Evolutionary conservation across 345 rosid species (phyloP).

Genomic region (Aquilaria sinensis): DNA sequence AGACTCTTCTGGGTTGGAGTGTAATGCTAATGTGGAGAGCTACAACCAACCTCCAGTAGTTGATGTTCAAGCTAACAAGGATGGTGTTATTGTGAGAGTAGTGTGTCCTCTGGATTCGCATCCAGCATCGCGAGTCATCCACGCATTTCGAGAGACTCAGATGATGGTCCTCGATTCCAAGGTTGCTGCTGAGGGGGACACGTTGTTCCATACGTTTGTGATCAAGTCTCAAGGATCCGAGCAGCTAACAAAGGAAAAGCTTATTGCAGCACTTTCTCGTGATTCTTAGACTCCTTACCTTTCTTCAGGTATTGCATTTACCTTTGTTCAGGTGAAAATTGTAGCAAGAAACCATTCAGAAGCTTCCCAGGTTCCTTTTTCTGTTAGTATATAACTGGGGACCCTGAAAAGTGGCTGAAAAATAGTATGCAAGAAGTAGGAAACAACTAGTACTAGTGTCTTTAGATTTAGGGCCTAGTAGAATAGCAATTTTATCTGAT

Average conservation of each 20-base stretch:
- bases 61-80: conserved; percentile 51
- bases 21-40: conserved; percentile 22
- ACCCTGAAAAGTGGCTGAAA: conserved; percentile 14
- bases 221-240: conserved; percentile 66
- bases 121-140: conserved; percentile 73
- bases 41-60: conserved; percentile 32
- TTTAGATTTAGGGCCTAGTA: conserved; percentile 24
- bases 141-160: conserved; percentile 63
- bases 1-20: conserved; percentile 27
- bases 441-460: conserved; percentile 15
- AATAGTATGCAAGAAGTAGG: conserved; percentile 28
- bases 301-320: conserved; percentile 1
- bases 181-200: conserved; percentile 57
- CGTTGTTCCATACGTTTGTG: conserved; percentile 68
- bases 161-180: conserved; percentile 60
- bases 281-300: conserved; percentile 18
- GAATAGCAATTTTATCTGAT: conserved; percentile 30
- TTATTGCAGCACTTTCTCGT: conserved; percentile 52
- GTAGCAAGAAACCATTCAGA: conserved; percentile 24
- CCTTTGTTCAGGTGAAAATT: conserved; percentile 24
- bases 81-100: conserved; percentile 67
- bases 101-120: conserved; percentile 74
- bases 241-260: conserved; percentile 77
- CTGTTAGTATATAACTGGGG: conserved; percentile 18
- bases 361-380: conserved; percentile 11